Evolutionary conservation across 495 filamentous ascomycete genomes (phyloP).

Genomic region (Ramalina intermedia): DNA sequence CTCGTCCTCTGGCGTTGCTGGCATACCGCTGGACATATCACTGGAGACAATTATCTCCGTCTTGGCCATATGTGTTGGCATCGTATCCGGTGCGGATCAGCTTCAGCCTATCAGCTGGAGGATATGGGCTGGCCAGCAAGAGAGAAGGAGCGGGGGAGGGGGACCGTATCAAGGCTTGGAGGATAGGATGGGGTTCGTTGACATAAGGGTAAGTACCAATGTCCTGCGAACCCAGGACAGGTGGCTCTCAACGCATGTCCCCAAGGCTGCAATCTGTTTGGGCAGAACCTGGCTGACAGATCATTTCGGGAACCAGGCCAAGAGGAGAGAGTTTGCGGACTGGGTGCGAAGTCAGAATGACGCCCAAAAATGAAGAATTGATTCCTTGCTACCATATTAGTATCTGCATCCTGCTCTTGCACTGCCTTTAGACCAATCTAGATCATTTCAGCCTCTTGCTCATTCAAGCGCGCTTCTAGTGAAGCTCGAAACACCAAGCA

Average conservation of each 20-base stretch:
- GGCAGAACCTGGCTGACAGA: not conserved
- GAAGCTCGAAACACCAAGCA: too few relatives aligned
- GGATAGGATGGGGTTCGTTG: slow-evolving; percentile 52
- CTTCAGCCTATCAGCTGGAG: slow-evolving; percentile 68
- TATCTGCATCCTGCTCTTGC: too few relatives aligned
- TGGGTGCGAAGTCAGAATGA: slow-evolving; percentile 43
- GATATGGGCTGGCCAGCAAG: slow-evolving; percentile 71
- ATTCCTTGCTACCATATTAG: not conserved
- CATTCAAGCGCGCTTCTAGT: too few relatives aligned
- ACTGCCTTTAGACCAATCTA: too few relatives aligned
- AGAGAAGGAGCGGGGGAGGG: slow-evolving; percentile 41
- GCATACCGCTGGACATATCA: slow-evolving; percentile 56
- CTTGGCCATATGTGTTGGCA: slow-evolving; percentile 49
- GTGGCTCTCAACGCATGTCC: not conserved
- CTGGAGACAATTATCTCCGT: slow-evolving; percentile 50
- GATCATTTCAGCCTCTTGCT: too few relatives aligned
- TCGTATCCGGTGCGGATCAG: slow-evolving; percentile 54
- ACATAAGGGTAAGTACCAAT: slow-evolving; percentile 43
- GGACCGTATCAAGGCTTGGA: slow-evolving; percentile 37
- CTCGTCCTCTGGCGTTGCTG: not conserved
- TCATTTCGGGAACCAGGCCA: slow-evolving; percentile 39
- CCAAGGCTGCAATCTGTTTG: not conserved
- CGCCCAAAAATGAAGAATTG: not conserved
- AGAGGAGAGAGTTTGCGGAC: slow-evolving; percentile 60
- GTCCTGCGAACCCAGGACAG: not conserved